Base-by-base conservation (phyloP, 164 flowering plant species). In the Malania oleifera region DNA sequence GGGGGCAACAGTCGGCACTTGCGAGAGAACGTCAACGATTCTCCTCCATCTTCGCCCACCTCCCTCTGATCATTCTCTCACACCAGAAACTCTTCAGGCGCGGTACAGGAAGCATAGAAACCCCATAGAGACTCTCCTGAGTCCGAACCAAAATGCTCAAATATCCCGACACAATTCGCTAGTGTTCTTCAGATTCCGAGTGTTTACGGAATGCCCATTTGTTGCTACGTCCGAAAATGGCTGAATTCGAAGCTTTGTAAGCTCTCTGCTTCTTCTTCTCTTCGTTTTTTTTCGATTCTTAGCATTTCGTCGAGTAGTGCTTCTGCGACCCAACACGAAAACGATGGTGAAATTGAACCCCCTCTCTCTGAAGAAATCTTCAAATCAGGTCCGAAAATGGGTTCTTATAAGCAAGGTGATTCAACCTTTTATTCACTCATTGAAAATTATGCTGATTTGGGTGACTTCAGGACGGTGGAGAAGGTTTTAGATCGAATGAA, bases 351-450 rank as follows among this genome's bases (percentile, higher is more conserved):
- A 17, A n/a, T 37, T 12, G 62, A 62, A 15, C 56, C 63, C 24
- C 77, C 73, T 5, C 46, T 80, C 4, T 52, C 75, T 0, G 69
- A 70, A 5, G 66, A 73, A 12, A 72, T 85, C 22, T 85, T 80
- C 60, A 79, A 45, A 23, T 54, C 67, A 0, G 44, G 68, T 61
- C 65, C 83, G 52, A 67, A 56, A 53, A 28, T 66, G 74, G 98
- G 98, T 59, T 77, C 96, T 61, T 89, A 71, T 70, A 75, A 67
- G 50, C 59, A 35, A 15, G 98, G 98, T 27, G 96, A 91, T 63
- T 77, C 82, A 37, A 83, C 95, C 15, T 82, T 86, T 26, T 78
- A 77, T 64, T 60, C 73, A 11, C 78, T 82, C 26, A 75, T 89
- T 31, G 66, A 78, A 29, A 72, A 74, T 17, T 82, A 66, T 53